These are phyloP conservation scores for Pholiota molesta DNA, from an alignment of 768 basidiomycete genomes.

Conservation along the genomic window DNA sequence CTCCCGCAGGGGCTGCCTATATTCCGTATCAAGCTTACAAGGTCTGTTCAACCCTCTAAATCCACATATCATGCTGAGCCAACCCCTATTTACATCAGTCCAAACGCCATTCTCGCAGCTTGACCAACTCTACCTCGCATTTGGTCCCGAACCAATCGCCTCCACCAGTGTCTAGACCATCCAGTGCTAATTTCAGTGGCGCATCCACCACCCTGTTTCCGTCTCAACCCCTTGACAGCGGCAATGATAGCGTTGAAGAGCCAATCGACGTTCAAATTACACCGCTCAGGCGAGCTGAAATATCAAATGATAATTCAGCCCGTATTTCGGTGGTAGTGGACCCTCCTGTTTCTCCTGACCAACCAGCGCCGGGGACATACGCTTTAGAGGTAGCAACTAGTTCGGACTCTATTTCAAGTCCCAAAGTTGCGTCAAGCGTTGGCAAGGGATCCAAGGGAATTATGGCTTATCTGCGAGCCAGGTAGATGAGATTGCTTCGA, in stretches of 20 bases:
- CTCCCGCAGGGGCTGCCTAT: constrained; percentile 27
- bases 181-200: constrained; percentile 17
- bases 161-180: constrained; percentile 30
- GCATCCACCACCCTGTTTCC: constrained; percentile 27
- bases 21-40: constrained; percentile 58
- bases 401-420: background rate
- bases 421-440: background rate
- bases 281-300: constrained; percentile 9
- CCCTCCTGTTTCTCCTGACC: constrained; percentile 3
- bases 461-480: background rate
- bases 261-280: background rate
- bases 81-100: constrained; percentile 33
- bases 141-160: constrained; percentile 29
- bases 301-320: constrained; percentile 4
- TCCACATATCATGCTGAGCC: constrained; percentile 3
- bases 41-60: constrained; percentile 30
- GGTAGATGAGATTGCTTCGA: background rate
- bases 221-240: constrained; percentile 22
- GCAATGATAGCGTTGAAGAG: constrained; percentile 9
- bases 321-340: constrained; percentile 2
- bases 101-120: constrained; percentile 48
- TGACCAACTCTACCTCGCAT: constrained; percentile 29
- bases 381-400: background rate
- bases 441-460: background rate
- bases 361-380: background rate